Evolutionary conservation across 2,329 filamentous ascomycete genomes (phyloP).

Genomic region (Xylaria polymorpha): DNA sequence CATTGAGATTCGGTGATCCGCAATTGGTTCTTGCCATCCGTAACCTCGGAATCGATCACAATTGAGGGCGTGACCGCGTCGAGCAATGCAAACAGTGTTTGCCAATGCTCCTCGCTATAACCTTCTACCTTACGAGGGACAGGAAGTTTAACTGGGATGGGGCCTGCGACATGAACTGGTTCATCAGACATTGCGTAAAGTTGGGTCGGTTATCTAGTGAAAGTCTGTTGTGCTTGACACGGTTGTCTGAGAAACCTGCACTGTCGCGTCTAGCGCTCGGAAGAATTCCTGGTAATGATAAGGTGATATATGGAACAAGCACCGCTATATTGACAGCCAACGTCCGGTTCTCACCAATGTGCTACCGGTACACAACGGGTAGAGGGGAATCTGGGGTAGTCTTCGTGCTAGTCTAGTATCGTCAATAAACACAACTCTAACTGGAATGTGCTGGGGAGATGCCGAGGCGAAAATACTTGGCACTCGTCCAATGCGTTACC

Average conservation of each 20-base stretch:
- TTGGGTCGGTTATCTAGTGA: background rate
- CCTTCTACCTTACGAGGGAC: slow-evolving; percentile 38
- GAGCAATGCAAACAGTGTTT: slow-evolving; percentile 63
- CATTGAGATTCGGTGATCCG: slow-evolving; percentile 63
- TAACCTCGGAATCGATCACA: slow-evolving; percentile 54
- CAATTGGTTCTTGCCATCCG: slow-evolving; percentile 57
- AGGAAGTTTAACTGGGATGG: slow-evolving; percentile 43
- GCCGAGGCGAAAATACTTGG: slow-evolving; percentile 2
- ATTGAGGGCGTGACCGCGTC: slow-evolving; percentile 72
- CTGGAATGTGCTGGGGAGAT: background rate
- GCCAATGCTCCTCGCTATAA: slow-evolving; percentile 61
- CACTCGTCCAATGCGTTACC: background rate
- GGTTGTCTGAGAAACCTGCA: background rate
- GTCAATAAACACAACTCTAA: background rate
- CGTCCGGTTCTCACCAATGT: background rate
- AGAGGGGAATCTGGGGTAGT: slow-evolving; percentile 2
- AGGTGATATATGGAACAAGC: no score
- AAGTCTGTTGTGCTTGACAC: background rate
- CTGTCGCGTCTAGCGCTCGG: background rate
- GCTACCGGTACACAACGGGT: background rate
- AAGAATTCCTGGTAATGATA: background rate
- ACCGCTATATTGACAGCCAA: background rate
- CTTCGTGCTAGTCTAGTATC: slow-evolving; percentile 4
- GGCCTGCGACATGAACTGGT: slow-evolving; percentile 34
- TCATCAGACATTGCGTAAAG: slow-evolving; percentile 38